phyloP scores from a whole-genome alignment of 140 eudicot genomes.

The Anethum foeniculum region DNA sequence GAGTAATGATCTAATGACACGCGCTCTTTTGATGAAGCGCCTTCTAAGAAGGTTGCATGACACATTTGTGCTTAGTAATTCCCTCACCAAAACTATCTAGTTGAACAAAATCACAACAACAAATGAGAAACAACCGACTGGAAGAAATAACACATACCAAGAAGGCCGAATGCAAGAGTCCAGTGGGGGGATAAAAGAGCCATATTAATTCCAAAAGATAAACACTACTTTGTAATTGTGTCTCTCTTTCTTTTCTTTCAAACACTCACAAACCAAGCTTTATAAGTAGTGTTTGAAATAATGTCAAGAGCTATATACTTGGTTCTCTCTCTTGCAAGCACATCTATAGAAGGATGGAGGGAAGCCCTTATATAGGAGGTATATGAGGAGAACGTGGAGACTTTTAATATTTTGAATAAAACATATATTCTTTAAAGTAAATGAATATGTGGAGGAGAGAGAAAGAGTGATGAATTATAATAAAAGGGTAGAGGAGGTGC shows the following conservation, averaged over 20 bases:
- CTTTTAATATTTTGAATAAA: neutral
- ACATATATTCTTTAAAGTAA: neutral
- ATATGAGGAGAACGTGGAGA: neutral
- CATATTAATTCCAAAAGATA: constrained; percentile 20
- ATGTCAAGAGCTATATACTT: neutral
- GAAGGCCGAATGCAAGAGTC: constrained; percentile 64
- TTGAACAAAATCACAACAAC: neutral
- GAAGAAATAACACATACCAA: constrained; percentile 31
- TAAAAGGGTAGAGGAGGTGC: neutral
- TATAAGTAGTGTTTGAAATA: neutral
- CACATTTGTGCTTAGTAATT: no score
- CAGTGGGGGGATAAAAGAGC: constrained; percentile 31
- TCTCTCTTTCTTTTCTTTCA: neutral
- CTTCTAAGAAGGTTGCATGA: neutral
- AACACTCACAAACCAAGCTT: neutral
- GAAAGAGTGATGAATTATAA: neutral
- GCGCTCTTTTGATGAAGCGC: no score
- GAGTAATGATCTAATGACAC: no score
- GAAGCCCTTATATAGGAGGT: constrained; percentile 3
- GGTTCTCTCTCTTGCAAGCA: neutral
- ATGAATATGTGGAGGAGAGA: neutral
- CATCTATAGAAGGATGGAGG: neutral
- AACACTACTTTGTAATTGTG: neutral
- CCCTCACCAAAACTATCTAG: neutral
- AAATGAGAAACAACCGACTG: neutral